Evolutionary conservation across 306 rosid species (phyloP), one percentile per base, ranked within the genome.

Genomic region (Erythrophleum fordii): DNA sequence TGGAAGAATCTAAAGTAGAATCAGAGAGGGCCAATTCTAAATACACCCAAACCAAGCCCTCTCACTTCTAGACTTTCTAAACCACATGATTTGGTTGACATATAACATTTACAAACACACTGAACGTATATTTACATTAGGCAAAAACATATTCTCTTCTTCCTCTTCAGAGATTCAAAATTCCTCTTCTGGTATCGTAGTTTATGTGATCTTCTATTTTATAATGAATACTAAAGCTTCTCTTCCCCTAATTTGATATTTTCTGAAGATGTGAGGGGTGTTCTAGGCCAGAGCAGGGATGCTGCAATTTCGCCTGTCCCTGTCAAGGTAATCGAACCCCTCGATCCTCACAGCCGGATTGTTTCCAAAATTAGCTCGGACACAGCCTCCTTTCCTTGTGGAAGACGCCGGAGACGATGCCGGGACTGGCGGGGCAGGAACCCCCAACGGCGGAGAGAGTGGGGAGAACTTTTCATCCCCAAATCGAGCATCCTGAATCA

Each of bases 261-360:
- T 22, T 83, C 73, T 83, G 58, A 61, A 51, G 71, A 44, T 20
- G 68, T 42, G 59, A 58, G 8, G 25, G 7, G 73, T 58, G 39
- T 79, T 80, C 88, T 90, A 95, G 37, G 98, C 99, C 80, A 93
- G 83, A 7, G 99, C 89, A 82, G 98, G 90, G 88, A 95, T 90
- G 87, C 97, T 90, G 82, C 97, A 85, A 81, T 91, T 95, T 52
- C 96, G 87, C 46, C 91, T 81, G 73, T 93, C 99, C 90, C 96
- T 87, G 69, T 92, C 94, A 11, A 91, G 92, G 80, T 97, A 95
- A 85, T 95, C 99, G 25, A 95, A 95, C 52, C 99, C 99, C 83
- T 95, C 99, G 2, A 95, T 13, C 45, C 98, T 90, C 77, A 91
- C 97, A 1, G 88, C 91, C 0, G 99, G 99, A 17, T 89, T 93